These are phyloP conservation scores for Russula olivacea DNA, from an alignment of 768 basidiomycete genomes.

Conservation along the genomic window DNA sequence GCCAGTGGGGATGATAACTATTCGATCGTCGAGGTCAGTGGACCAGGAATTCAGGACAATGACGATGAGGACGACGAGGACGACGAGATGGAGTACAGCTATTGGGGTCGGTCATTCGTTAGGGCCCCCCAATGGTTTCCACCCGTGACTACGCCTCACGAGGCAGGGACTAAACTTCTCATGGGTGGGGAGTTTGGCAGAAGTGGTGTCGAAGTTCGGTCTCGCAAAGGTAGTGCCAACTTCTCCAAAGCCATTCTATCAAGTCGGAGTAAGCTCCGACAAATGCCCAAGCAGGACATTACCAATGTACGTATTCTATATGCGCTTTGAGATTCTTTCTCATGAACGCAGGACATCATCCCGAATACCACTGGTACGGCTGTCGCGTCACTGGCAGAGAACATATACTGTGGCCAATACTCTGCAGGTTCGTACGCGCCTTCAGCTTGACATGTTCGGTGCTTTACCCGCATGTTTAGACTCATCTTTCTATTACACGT, in stretches of 20 bases:
- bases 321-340: neutral
- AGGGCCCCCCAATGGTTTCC: constrained; percentile 35
- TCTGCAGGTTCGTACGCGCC: constrained; percentile 48
- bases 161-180: constrained; percentile 58
- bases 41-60: constrained; percentile 33
- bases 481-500: constrained; percentile 91
- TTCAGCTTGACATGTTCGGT: constrained; percentile 1
- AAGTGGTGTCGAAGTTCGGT: constrained; percentile 45
- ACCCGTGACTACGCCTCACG: constrained; percentile 51
- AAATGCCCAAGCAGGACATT: constrained; percentile 46
- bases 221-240: constrained; percentile 40
- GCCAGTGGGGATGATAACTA: neutral
- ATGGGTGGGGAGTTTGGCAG: constrained; percentile 77
- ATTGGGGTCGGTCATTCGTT: constrained; percentile 13
- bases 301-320: constrained; percentile 40
- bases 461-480: constrained; percentile 40
- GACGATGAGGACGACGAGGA: constrained; percentile 31
- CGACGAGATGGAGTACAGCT: constrained; percentile 23
- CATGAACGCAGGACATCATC: constrained; percentile 50
- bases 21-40: neutral
- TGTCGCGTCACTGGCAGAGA: constrained; percentile 64
- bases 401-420: constrained; percentile 83
- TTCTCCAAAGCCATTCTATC: constrained; percentile 45
- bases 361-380: constrained; percentile 79
- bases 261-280: constrained; percentile 29